Evolutionary conservation across 1,284 basidiomycete genomes (phyloP), one percentile per base, ranked within the genome.

Genomic region (Cystobasidium slooffiae): DNA sequence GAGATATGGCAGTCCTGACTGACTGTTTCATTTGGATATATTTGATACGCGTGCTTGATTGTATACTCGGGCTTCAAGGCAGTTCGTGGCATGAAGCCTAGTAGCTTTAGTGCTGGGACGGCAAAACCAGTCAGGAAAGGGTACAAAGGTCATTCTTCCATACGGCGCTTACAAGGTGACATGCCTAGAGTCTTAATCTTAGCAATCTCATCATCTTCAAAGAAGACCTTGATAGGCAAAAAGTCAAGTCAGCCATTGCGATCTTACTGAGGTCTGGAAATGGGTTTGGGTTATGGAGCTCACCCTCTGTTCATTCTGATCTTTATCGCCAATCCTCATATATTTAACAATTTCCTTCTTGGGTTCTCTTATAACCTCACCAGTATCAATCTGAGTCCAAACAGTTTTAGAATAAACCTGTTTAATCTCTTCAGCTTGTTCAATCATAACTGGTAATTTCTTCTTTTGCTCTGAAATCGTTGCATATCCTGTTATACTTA

Each of bases 401-500:
- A 53, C 24, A 46, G 63, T 66, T 62, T 73, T 73, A 39, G 20
- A 58, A 53, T 73, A 73, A 22, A 73, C 63, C 46, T 73, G 59
- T 37, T 46, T 62, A 37, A 73, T 65, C 53, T 73, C 52, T 14
- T 73, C 70, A 31, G 70, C 63, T 55, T 65, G 62, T 52, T 88
- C 86, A 74, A 95, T 93, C 79, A 92, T 91, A 79, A 88, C 90
- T 80, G 92, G 90, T 10, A 85, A 73, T 0, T 91, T 91, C 81
- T 91, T 94, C 81, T 87, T 90, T 83, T 94, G 92, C 78, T 92
- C 89, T 1, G 91, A 91, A 10, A 97, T 87, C 61, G 96, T 84
- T 9, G 92, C 89, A 82, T 95, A 95, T 55, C 95, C 97, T 81
- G 94, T 94, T 63, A 98, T 86, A 3, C 94, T 93, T 76, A 99